Evolutionary conservation across 2,329 filamentous ascomycete genomes (phyloP), one percentile per base, ranked within the genome.

Genomic region (Penicillium sp.): DNA sequence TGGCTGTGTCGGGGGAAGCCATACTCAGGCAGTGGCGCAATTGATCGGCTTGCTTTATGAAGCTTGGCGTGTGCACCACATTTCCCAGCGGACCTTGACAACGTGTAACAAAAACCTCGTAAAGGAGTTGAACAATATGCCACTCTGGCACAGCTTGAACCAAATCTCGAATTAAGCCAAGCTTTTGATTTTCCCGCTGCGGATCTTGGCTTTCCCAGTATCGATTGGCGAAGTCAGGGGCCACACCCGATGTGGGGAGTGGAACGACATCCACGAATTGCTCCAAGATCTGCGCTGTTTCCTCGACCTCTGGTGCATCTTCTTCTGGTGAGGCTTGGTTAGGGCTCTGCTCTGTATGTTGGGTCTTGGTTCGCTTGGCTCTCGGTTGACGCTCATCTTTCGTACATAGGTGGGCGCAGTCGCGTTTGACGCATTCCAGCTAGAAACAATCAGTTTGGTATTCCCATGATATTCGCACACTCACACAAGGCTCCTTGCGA

Each of bases 51-150:
- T 55, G 50, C 20, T 46, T 52, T 39, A 53, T 34, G 47, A 60
- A 60, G 20, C 34, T 49, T 14, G 51, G 44, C 2, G 55, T 55
- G 47, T 60, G 58, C 13, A 58, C 39, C 16, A 50, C 44, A 45
- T 58, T 60, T n/a, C 58, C 55, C 20, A 58, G 37, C 1, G 55
- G 55, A 13, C 46, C 58, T 38, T 58, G 58, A 13, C 55, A 60
- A 45, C 58, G 55, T 8, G 51, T 60, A 11, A 47, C 26, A 38
- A 60, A 60, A 7, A 55, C 22, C 24, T 53, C 55, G 37, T 49
- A 55, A 22, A 60, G 55, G 5, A 24, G 9, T 26, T 39, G 32
- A 16, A 46, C 31, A 8, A 58, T 38, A 18, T 60, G 31, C 44
- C 31, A 39, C 10, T 57, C 39, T 22, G 58, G 58, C 26, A 60